A percentile compares a stretch with the other conserved stretches of the same genome.
phyloP scores from a whole-genome alignment of 2,329 filamentous ascomycete genomes.

The Monilinia fructicola region DNA sequence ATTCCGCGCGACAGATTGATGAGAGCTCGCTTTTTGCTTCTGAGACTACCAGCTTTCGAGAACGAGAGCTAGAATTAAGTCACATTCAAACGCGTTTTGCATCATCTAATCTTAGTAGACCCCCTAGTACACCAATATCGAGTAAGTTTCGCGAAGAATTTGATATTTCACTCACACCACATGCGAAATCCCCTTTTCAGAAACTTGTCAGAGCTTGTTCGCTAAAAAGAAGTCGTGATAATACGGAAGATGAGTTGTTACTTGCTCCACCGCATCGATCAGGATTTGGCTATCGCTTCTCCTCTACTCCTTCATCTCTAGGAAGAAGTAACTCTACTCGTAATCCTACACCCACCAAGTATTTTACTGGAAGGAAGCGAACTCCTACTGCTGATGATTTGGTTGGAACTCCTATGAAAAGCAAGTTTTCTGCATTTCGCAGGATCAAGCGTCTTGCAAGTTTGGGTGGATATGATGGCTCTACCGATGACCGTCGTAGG shows the following conservation, averaged over 20 bases:
- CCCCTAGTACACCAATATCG: constrained; percentile 33
- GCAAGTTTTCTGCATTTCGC: constrained; percentile 15
- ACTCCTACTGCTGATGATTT: constrained; percentile 6
- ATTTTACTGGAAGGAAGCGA: neutral
- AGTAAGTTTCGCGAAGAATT: constrained; percentile 40
- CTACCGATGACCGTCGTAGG: neutral
- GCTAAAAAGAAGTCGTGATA: constrained; percentile 8
- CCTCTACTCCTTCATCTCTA: constrained; percentile 1
- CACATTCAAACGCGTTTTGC: constrained; percentile 34
- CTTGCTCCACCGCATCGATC: constrained; percentile 13
- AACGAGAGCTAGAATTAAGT: constrained; percentile 35
- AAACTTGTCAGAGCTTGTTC: constrained; percentile 23
- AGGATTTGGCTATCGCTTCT: constrained; percentile 28
- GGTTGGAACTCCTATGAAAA: constrained; percentile 16
- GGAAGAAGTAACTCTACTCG: neutral
- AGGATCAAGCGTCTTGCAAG: constrained; percentile 19
- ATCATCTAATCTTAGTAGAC: constrained; percentile 26
- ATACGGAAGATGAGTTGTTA: constrained; percentile 5
- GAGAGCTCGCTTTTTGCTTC: constrained; percentile 35
- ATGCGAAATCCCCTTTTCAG: constrained; percentile 20
- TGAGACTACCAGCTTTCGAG: constrained; percentile 36
- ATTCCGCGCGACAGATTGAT: constrained; percentile 27
- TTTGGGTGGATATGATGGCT: constrained; percentile 21
- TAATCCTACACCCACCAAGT: constrained; percentile 1
- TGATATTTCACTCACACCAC: constrained; percentile 23